Base-by-base conservation (phyloP, 2,329 filamentous ascomycete species). In the Spiromastix sp. region DNA sequence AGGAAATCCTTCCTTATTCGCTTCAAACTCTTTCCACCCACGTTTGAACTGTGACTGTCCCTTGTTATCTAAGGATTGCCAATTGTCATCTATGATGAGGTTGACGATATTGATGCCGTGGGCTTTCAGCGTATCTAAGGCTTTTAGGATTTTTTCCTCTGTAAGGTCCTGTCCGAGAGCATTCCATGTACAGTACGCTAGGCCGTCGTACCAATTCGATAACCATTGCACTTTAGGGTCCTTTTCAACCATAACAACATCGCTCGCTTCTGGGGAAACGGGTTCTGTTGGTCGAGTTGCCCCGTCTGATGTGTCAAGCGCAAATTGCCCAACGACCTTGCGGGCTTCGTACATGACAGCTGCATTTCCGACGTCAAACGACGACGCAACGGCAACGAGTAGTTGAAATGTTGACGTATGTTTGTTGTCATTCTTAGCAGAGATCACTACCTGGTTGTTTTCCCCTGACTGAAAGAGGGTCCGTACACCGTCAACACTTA, bases 171-270 rank as follows among this genome's bases (percentile, higher is more conserved):
- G 85, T 0, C 91, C 91, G 0, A 98, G 67, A 0, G 79, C 82
- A 52, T 96, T 98, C 91, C 91, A 98, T 1, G 91, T 98, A 55
- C 91, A 98, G 54, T 91, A 98, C 0, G 86, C 84, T 24, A 98
- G 65, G 0, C 86, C 85, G 55, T 96, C 91, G 52, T 87, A 87
- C 86, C 87, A 95, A 40, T 83, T 77, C 43, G 91, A 77, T 32
- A 84, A 63, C 85, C 85, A 94, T 52, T 66, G 59, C 9, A 50
- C 47, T 10, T 77, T 59, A 4, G 48, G 47, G 25, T 38, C 61
- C 49, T 46, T 72, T 56, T 37, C 65, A 48, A 44, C 59, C 58
- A 59, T 18, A 2, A 59, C 54, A 5, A 50, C 41, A 40, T 73
- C 68, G 49, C 58, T 57, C 10, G 59, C 58, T 1, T 42, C 39